Percentiles rank a stretch among this genome's conserved stretches.
phyloP scores from a whole-genome alignment of 345 rosid genomes.

The Hibiscus tridactylites region DNA sequence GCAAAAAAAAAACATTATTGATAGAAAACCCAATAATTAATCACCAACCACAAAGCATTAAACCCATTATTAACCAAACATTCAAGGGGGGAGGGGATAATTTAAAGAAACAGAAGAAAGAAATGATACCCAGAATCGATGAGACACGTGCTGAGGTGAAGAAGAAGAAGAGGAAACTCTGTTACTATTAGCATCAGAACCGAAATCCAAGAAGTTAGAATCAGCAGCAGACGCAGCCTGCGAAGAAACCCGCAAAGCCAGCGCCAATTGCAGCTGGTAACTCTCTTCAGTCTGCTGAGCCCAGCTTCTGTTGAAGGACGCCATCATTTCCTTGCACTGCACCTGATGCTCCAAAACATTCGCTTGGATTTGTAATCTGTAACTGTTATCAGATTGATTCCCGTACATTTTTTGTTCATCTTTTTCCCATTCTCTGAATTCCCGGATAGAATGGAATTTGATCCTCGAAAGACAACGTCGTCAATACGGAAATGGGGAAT shows the following conservation, averaged over 20 bases:
- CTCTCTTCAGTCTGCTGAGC: slow-evolving; percentile 56
- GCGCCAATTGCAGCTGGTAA: slow-evolving; percentile 49
- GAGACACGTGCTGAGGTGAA: slow-evolving; percentile 30
- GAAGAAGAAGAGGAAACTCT: slow-evolving; percentile 18
- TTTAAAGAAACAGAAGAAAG: neutral
- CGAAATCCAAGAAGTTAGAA: slow-evolving; percentile 39
- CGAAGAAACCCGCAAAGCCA: slow-evolving; percentile 39
- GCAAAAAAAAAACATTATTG: neutral
- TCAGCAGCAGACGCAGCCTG: slow-evolving; percentile 41
- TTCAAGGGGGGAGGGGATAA: neutral
- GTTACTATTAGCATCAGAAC: slow-evolving; percentile 15
- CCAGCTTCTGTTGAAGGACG: slow-evolving; percentile 30
- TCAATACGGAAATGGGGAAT: too few species aligned
- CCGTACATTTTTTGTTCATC: neutral
- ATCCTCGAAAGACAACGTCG: neutral
- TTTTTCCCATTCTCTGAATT: neutral
- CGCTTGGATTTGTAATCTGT: neutral
- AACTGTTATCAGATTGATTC: neutral
- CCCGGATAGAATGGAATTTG: neutral
- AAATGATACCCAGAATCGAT: slow-evolving; percentile 45
- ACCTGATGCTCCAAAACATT: neutral
- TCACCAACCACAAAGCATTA: neutral
- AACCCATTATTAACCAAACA: neutral
- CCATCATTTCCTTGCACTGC: neutral
- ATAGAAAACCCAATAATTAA: neutral